Conservation (phyloP, 768 basidiomycete genomes). For the Leccinum disarticulatum region DNA sequence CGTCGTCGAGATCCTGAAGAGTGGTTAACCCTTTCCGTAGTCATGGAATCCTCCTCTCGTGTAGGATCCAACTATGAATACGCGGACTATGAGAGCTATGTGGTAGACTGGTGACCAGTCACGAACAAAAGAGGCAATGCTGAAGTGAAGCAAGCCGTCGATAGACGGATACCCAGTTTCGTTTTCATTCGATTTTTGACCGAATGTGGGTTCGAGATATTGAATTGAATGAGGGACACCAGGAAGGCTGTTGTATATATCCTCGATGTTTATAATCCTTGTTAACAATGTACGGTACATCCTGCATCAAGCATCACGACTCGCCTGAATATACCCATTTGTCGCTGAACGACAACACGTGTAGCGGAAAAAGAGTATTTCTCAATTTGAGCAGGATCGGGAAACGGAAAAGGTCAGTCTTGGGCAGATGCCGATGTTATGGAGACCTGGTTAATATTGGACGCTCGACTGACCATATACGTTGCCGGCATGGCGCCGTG, state of each 20-base stretch:
- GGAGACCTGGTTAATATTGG: too few species aligned
- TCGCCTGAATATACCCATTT: not conserved
- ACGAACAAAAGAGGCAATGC: too few species aligned
- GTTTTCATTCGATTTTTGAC: not conserved
- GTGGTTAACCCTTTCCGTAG: not conserved
- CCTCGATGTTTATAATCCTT: not conserved
- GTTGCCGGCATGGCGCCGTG: too few species aligned
- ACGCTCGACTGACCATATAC: too few species aligned
- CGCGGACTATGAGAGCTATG: not conserved
- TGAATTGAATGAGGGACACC: too few species aligned
- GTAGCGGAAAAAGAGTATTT: not conserved
- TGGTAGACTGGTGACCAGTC: too few species aligned
- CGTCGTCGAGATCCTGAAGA: not conserved
- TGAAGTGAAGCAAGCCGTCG: too few species aligned
- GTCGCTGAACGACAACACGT: not conserved
- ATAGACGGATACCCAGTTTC: not conserved
- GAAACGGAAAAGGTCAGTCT: not conserved
- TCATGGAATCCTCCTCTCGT: not conserved
- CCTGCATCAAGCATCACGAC: too few species aligned
- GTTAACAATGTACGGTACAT: not conserved
- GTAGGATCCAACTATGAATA: not conserved
- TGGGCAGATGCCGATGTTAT: not conserved
- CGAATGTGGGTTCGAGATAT: not conserved
- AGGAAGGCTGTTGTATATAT: not conserved
- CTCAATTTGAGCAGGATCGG: not conserved